Conservation (phyloP, 345 rosid genomes). For the Euphorbia peplus region DNA sequence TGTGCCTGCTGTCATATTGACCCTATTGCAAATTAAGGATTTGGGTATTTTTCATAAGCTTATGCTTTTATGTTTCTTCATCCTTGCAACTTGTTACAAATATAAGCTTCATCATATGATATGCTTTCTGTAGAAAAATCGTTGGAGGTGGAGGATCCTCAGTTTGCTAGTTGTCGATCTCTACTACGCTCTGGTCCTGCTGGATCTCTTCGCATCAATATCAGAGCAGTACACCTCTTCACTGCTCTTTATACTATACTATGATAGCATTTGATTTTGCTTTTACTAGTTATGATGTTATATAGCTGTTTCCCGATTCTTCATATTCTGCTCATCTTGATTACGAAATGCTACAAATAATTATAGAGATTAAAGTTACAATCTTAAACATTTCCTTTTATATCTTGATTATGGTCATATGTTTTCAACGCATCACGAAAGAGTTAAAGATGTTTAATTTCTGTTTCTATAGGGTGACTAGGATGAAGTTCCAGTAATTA, state of each 20-base stretch:
- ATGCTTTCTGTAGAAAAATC: slow-evolving; percentile 31
- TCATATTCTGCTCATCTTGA: neutral
- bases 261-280: neutral
- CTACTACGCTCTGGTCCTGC: slow-evolving; percentile 78
- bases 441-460: neutral
- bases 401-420: neutral
- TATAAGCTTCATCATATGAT: neutral
- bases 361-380: neutral
- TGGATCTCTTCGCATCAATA: slow-evolving; percentile 66
- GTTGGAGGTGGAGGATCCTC: slow-evolving; percentile 58
- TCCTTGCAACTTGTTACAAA: slow-evolving; percentile 1
- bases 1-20: slow-evolving; percentile 76
- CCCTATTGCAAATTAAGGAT: slow-evolving; percentile 65
- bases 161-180: slow-evolving; percentile 51
- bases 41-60: slow-evolving; percentile 55
- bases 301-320: neutral
- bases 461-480: neutral
- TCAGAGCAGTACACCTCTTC: slow-evolving; percentile 51
- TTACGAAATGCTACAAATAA: neutral
- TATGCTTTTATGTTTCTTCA: neutral
- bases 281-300: neutral
- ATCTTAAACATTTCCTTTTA: neutral
- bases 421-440: neutral
- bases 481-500: neutral
- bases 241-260: neutral